Percentiles rank a stretch among this genome's conserved stretches.
These are phyloP conservation scores for Pulicaria dysenterica DNA, from an alignment of 129 eudicot genomes.

Conservation along the genomic window DNA sequence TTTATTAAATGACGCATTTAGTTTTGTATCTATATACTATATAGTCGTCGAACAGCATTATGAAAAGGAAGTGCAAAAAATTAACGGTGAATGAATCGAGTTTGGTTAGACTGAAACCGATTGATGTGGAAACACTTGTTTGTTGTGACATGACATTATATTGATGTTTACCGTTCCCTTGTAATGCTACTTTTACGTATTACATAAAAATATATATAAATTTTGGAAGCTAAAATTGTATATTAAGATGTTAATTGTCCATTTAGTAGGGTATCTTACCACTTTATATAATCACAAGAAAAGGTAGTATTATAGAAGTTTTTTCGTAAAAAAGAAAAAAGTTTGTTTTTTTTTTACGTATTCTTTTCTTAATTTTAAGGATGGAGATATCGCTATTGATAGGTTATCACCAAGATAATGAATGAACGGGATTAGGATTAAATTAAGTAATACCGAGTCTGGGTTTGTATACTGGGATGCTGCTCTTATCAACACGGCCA, in stretches of 20 bases:
- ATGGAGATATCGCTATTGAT: too few species aligned
- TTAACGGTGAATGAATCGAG: constrained; percentile 12
- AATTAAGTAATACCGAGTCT: too few species aligned
- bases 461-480: too few species aligned
- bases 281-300: too few species aligned
- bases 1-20: background rate
- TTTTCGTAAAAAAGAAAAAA: too few species aligned
- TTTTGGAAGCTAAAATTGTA: too few species aligned
- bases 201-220: background rate
- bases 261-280: background rate
- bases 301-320: too few species aligned
- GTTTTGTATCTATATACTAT: background rate
- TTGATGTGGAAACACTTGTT: constrained; percentile 3
- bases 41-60: background rate
- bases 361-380: too few species aligned
- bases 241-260: background rate
- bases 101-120: background rate
- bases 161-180: background rate
- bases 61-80: background rate
- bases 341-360: too few species aligned
- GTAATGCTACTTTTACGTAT: background rate
- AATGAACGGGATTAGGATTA: too few species aligned
- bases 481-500: too few species aligned
- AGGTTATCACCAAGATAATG: too few species aligned
- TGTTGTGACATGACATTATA: background rate